These are phyloP conservation scores for Ilex paraguariensis DNA, from an alignment of 305 asterid genomes.

Conservation along the genomic window DNA sequence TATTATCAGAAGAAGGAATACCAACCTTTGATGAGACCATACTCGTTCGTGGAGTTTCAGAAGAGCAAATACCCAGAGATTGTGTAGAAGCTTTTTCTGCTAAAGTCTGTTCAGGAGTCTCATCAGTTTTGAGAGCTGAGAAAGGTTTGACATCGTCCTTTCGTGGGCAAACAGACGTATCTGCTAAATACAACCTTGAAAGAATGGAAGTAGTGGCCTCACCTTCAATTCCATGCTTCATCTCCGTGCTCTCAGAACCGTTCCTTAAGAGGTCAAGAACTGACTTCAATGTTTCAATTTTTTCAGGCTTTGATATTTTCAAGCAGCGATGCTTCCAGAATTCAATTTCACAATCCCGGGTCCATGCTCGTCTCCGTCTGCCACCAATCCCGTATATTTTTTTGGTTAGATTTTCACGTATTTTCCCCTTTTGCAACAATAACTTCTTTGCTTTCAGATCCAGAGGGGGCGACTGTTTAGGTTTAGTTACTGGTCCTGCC, in stretches of 20 bases:
- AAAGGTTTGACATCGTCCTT: conserved; percentile 73
- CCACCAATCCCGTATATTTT: conserved; percentile 91
- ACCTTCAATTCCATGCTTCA: conserved; percentile 39
- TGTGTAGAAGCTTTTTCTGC: conserved; percentile 26
- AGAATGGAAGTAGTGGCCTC: conserved; percentile 59
- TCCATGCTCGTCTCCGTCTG: conserved; percentile 83
- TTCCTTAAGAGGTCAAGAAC: conserved; percentile 80
- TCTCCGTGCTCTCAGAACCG: conserved; percentile 34
- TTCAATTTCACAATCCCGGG: conserved; percentile 94
- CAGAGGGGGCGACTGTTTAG: conserved; percentile 42
- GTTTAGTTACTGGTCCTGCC: conserved; percentile 67
- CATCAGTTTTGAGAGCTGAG: conserved; percentile 27
- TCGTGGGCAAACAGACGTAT: conserved; percentile 80
- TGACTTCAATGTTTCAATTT: conserved; percentile 71
- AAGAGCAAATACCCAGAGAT: conserved; percentile 22
- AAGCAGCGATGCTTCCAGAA: conserved; percentile 96
- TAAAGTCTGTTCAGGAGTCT: conserved; percentile 27
- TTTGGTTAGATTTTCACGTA: conserved; percentile 89
- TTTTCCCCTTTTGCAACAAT: conserved; percentile 85
- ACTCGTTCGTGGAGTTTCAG: conserved; percentile 26
- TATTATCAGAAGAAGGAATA: conserved; percentile 31
- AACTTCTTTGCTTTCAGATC: conserved; percentile 77
- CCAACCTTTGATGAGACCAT: conserved; percentile 17
- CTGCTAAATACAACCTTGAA: conserved; percentile 91
- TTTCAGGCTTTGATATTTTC: conserved; percentile 67